Conservation (phyloP, 208 protist species). For the Leishmania major region DNA sequence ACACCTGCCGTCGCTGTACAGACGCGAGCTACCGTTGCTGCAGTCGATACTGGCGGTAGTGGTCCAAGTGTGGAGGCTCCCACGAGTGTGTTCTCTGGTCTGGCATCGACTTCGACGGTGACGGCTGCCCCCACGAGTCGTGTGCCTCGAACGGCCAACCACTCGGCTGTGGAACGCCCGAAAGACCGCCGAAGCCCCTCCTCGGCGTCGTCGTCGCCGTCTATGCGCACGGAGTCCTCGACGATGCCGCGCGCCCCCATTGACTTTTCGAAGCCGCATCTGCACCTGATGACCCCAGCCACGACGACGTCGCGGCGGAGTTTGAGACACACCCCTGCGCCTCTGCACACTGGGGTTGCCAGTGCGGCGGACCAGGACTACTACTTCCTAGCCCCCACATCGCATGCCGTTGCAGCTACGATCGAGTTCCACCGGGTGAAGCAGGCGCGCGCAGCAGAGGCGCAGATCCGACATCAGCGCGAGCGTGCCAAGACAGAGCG, state of each 20-base stretch:
- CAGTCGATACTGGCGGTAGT: background rate
- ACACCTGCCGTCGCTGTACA: background rate
- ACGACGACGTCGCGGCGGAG: background rate
- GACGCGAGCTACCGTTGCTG: background rate
- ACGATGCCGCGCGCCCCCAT: slow-evolving; percentile 2
- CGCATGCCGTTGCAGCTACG: slow-evolving; percentile 38
- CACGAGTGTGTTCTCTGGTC: background rate
- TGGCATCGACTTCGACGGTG: background rate
- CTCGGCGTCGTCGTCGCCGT: background rate
- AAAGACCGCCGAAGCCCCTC: too few relatives aligned
- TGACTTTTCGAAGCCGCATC: slow-evolving; percentile 39
- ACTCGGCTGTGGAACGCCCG: background rate
- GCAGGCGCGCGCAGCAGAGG: slow-evolving; percentile 13
- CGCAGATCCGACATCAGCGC: slow-evolving; percentile 23
- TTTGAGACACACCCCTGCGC: background rate
- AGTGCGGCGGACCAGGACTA: slow-evolving; percentile 32
- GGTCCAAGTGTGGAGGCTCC: background rate
- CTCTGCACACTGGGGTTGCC: background rate
- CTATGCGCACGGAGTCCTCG: background rate
- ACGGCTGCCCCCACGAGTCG: background rate
- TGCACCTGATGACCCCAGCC: background rate
- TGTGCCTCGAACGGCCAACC: background rate
- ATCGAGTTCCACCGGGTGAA: slow-evolving; percentile 21
- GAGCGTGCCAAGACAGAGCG: slow-evolving; percentile 17
- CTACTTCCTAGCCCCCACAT: slow-evolving; percentile 58